Percentiles rank a stretch among this genome's conserved stretches.
Conservation (phyloP, 331 rosid genomes). For the Cydonia oblonga region DNA sequence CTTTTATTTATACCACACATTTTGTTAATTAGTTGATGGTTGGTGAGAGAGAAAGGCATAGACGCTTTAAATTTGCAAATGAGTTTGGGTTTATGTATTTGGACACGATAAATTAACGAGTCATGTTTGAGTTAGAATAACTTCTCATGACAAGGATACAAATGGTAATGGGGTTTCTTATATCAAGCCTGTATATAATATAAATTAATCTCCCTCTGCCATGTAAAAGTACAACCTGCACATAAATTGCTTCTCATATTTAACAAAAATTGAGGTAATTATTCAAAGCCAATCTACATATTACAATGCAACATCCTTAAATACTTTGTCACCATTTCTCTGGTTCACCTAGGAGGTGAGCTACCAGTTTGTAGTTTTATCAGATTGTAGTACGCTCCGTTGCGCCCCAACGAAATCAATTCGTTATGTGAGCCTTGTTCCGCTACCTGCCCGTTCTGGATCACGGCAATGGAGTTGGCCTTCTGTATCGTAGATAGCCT, state of each 20-base stretch:
- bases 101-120: too few species aligned
- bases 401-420: constrained; percentile 41
- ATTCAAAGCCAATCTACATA: background rate
- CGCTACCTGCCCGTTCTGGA: constrained; percentile 63
- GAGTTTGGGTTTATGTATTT: background rate
- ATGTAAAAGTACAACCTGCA: background rate
- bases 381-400: constrained; percentile 51
- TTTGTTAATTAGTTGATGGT: too few species aligned
- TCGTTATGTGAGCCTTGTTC: constrained; percentile 87
- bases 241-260: background rate
- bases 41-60: background rate
- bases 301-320: background rate
- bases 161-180: too few species aligned
- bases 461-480: constrained; percentile 64
- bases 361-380: constrained; percentile 46
- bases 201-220: background rate
- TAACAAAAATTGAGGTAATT: background rate
- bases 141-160: too few species aligned
- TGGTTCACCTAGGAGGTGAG: constrained; percentile 19
- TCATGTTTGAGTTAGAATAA: too few species aligned
- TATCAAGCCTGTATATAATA: background rate
- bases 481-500: constrained; percentile 68
- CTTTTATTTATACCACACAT: too few species aligned
- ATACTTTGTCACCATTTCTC: background rate
- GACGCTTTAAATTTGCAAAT: too few species aligned